phyloP scores from a whole-genome alignment of 2,329 filamentous ascomycete genomes.

The Penicillium palitans region DNA sequence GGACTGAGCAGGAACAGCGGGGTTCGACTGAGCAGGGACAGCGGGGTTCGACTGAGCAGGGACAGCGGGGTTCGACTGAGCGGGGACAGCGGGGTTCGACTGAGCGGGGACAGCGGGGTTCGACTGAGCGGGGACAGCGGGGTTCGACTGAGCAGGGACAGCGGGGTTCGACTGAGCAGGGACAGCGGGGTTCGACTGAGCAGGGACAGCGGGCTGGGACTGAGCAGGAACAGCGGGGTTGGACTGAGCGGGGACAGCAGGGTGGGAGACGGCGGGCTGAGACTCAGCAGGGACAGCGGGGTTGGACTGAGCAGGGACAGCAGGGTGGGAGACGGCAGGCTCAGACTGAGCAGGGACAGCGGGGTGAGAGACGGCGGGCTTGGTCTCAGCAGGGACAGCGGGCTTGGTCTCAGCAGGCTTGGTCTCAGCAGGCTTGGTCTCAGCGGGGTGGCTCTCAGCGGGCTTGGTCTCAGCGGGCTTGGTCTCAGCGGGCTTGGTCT shows the following conservation, averaged over 20 bases:
- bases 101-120: neutral
- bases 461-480: constrained; percentile 4
- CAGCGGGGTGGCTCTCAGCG: neutral
- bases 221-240: neutral
- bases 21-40: no score
- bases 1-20: neutral
- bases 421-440: constrained; percentile 12
- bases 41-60: no score
- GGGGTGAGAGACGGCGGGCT: neutral
- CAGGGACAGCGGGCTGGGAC: neutral
- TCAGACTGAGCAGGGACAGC: neutral
- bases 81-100: no score
- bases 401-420: neutral
- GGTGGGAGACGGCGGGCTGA: neutral
- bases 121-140: neutral
- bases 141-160: neutral
- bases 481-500: neutral
- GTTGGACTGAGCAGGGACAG: neutral
- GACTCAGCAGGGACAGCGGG: neutral
- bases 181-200: neutral
- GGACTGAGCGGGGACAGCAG: neutral
- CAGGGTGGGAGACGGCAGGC: neutral
- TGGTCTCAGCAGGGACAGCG: constrained; percentile 1
- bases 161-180: neutral
- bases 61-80: no score